Percentiles rank a stretch among this genome's conserved stretches.
These are phyloP conservation scores for Rhododendron henanense DNA, from an alignment of 148 eudicot genomes.

Conservation along the genomic window DNA sequence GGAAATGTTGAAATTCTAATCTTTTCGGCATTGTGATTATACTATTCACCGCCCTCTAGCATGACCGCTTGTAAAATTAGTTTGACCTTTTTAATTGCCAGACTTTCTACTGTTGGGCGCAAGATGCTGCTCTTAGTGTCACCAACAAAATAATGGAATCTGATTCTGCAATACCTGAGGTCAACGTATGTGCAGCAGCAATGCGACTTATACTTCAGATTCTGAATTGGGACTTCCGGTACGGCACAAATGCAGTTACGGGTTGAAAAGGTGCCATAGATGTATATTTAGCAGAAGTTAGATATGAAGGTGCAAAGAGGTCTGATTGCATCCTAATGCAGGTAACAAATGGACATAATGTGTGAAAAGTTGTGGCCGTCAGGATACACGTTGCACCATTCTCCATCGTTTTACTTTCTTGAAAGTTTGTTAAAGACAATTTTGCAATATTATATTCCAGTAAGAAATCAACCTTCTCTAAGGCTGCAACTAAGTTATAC, in stretches of 20 bases:
- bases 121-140: conserved; percentile 68
- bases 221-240: conserved; percentile 77
- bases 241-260: conserved; percentile 30
- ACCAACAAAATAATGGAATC: conserved; percentile 69
- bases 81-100: conserved; percentile 12
- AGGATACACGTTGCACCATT: neutral
- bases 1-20: neutral
- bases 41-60: neutral
- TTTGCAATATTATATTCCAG: conserved; percentile 2
- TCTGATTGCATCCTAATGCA: conserved; percentile 68
- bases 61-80: neutral
- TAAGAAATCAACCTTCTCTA: neutral
- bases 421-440: neutral
- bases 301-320: conserved; percentile 42
- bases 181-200: conserved; percentile 70
- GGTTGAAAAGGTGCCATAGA: conserved; percentile 46
- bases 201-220: conserved; percentile 91
- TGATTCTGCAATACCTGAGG: conserved; percentile 70
- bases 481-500: neutral
- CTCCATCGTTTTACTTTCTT: neutral
- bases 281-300: conserved; percentile 50
- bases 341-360: conserved; percentile 33
- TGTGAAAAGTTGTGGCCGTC: neutral
- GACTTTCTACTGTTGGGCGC: conserved; percentile 88
- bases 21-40: neutral